A percentile compares a stretch with the other conserved stretches of the same genome.
Conservation (phyloP, 2,329 filamentous ascomycete genomes). For the Aspergillus aculeatus region DNA sequence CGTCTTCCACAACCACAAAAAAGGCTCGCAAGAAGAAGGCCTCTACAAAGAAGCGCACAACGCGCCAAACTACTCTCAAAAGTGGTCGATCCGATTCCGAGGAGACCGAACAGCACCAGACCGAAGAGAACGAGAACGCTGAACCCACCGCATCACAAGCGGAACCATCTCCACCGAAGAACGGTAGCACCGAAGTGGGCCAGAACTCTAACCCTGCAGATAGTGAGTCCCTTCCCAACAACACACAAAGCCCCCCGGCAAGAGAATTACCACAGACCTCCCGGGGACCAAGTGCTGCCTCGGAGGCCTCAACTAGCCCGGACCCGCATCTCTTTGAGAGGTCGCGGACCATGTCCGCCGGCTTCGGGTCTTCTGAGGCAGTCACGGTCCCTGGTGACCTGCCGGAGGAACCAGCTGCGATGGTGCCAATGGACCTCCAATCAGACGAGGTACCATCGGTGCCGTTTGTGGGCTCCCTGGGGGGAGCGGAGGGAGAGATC, state of each 20-base stretch:
- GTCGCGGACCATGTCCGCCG: too few species aligned
- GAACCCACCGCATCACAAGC: neutral
- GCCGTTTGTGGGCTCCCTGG: too few species aligned
- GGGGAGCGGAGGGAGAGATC: too few species aligned
- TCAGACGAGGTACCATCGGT: too few species aligned
- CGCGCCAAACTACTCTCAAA: slow-evolving; percentile 18
- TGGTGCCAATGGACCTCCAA: neutral
- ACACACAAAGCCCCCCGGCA: too few species aligned
- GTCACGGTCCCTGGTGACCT: slow-evolving; percentile 12
- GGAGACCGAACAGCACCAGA: slow-evolving; percentile 8
- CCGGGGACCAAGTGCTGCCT: neutral
- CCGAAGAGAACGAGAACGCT: slow-evolving; percentile 3
- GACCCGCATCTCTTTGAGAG: too few species aligned
- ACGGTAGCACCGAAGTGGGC: slow-evolving; percentile 5
- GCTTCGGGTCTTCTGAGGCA: neutral
- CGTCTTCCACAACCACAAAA: slow-evolving; percentile 7
- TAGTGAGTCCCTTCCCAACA: neutral
- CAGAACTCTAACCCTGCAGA: neutral
- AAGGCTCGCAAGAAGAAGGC: slow-evolving; percentile 16
- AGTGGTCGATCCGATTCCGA: slow-evolving; percentile 6
- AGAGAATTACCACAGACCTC: neutral
- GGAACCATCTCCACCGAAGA: slow-evolving; percentile 12
- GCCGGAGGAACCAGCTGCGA: slow-evolving; percentile 9
- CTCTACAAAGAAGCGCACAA: slow-evolving; percentile 11
- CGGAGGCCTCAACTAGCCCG: neutral